These are phyloP conservation scores for Rhodomyrtus tomentosa DNA, from an alignment of 345 rosid genomes.

Conservation along the genomic window DNA sequence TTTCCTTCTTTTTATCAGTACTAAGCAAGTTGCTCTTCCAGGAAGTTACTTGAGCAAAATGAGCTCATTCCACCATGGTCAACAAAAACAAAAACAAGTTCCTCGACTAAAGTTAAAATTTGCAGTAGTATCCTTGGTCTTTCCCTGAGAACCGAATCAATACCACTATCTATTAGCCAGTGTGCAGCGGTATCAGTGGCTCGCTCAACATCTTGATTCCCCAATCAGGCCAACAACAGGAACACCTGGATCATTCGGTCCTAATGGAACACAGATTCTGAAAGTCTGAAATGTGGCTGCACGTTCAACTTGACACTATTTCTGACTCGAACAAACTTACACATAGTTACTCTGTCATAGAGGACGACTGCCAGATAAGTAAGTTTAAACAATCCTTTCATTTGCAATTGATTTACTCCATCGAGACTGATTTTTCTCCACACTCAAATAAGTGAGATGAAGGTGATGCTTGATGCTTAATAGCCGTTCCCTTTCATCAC, in stretches of 20 bases:
- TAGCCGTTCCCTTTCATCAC: background rate
- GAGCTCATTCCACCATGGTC: background rate
- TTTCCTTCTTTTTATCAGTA: background rate
- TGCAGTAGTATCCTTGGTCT: background rate
- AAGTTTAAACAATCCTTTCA: background rate
- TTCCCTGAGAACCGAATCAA: background rate
- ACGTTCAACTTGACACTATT: background rate
- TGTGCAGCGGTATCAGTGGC: background rate
- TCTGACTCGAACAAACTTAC: background rate
- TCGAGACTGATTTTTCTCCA: background rate
- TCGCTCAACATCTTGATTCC: background rate
- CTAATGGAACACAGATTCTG: background rate
- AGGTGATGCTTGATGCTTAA: background rate
- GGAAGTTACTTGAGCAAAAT: background rate
- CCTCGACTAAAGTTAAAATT: background rate
- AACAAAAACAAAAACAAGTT: background rate
- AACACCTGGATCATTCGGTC: background rate
- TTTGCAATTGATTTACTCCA: background rate
- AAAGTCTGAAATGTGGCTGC: background rate
- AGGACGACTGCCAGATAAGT: background rate
- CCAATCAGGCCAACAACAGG: background rate
- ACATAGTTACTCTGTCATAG: background rate
- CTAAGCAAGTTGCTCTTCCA: background rate
- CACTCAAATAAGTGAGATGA: background rate
- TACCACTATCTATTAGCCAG: background rate